These are phyloP conservation scores for Boletus barrowsii DNA, from an alignment of 768 basidiomycete species.

Conservation along the genomic window DNA sequence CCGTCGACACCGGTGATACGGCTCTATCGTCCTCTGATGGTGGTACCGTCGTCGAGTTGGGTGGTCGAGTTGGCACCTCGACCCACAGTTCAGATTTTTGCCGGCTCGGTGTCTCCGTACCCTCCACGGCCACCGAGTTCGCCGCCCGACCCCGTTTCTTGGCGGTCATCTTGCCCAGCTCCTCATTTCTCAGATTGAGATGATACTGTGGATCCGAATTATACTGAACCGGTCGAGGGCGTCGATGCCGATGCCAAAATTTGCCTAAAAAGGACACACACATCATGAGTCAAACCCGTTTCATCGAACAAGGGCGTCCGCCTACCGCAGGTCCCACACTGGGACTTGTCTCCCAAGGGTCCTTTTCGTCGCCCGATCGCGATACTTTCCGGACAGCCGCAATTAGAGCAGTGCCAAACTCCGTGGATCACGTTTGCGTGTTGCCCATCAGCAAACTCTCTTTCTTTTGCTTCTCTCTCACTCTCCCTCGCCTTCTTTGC, in stretches of 20 bases:
- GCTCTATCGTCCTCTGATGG: constrained; percentile 51
- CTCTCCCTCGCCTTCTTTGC: constrained; percentile 70
- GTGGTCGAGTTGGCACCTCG: constrained; percentile 34
- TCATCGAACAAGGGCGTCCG: constrained; percentile 12
- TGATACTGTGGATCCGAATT: constrained; percentile 75
- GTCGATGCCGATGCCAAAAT: constrained; percentile 84
- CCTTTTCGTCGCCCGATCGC: constrained; percentile 87
- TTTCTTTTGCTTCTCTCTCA: constrained; percentile 81
- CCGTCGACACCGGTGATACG: constrained; percentile 67
- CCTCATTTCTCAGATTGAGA: constrained; percentile 53
- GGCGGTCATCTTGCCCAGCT: constrained; percentile 48
- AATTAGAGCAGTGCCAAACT: constrained; percentile 94
- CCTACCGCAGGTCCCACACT: constrained; percentile 92
- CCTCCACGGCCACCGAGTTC: constrained; percentile 30
- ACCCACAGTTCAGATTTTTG: constrained; percentile 37
- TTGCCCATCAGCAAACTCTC: constrained; percentile 78
- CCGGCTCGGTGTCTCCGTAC: constrained; percentile 53
- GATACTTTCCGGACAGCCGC: constrained; percentile 85
- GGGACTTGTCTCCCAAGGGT: constrained; percentile 83
- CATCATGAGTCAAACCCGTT: constrained; percentile 2
- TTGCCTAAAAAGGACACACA: constrained; percentile 52
- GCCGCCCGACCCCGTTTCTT: constrained; percentile 46
- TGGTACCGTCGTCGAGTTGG: constrained; percentile 26
- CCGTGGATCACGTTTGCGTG: constrained; percentile 80
- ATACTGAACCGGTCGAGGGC: constrained; percentile 78